Evolutionary conservation across 2,329 filamentous ascomycete species (phyloP).

Genomic region (Clonostachys byssicola): DNA sequence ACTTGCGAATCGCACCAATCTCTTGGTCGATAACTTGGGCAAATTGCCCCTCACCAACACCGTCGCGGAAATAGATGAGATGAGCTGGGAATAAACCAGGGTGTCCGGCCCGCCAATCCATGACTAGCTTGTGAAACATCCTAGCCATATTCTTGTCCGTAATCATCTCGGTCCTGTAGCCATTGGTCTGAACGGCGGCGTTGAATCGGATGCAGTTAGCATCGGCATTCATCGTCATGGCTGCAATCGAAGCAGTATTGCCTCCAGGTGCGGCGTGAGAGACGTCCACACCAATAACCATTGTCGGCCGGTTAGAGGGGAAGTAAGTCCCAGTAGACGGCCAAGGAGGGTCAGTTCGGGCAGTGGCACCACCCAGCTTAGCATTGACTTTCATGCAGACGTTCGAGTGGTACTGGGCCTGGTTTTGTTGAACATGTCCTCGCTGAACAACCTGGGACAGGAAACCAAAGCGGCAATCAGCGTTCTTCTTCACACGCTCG

Average conservation of each 20-base stretch:
- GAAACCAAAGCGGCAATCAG: slow-evolving; percentile 80
- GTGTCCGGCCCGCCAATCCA: slow-evolving; percentile 60
- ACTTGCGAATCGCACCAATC: slow-evolving; percentile 63
- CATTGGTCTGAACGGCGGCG: slow-evolving; percentile 79
- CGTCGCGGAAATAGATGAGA: slow-evolving; percentile 90
- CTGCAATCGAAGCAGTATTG: slow-evolving; percentile 70
- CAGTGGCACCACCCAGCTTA: slow-evolving; percentile 84
- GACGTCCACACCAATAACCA: slow-evolving; percentile 89
- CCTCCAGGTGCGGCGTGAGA: slow-evolving; percentile 75
- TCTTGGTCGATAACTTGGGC: slow-evolving; percentile 76
- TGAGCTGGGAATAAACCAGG: slow-evolving; percentile 49
- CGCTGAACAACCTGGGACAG: slow-evolving; percentile 68
- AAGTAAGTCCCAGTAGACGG: slow-evolving; percentile 20
- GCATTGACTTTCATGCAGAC: slow-evolving; percentile 96
- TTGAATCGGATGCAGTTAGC: slow-evolving; percentile 68
- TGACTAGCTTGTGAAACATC: slow-evolving; percentile 62
- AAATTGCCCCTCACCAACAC: slow-evolving; percentile 86
- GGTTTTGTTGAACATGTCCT: neutral
- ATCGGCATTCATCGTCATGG: slow-evolving; percentile 81
- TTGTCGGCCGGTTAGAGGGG: slow-evolving; percentile 49
- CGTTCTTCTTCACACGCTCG: slow-evolving; percentile 82
- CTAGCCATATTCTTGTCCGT: slow-evolving; percentile 58
- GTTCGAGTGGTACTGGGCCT: slow-evolving; percentile 83
- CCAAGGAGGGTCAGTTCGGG: slow-evolving; percentile 29
- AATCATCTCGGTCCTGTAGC: slow-evolving; percentile 76